These are phyloP conservation scores for Lumnitzera littorea DNA, from an alignment of 345 rosid species.

Conservation along the genomic window DNA sequence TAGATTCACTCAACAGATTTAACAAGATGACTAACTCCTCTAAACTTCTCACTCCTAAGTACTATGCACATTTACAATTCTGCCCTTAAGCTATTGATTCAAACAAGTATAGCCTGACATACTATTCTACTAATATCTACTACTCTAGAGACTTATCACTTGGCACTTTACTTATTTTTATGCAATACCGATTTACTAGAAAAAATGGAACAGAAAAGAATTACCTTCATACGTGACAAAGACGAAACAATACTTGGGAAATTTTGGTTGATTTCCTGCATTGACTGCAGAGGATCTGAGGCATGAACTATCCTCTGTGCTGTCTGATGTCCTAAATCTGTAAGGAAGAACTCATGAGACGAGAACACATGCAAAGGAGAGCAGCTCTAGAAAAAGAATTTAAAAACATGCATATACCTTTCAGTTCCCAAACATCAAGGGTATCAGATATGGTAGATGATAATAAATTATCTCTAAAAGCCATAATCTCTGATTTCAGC, in stretches of 20 bases:
- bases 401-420: constrained; percentile 39
- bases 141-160: too few species aligned
- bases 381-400: constrained; percentile 1
- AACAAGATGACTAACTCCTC: too few species aligned
- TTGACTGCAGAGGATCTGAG: constrained; percentile 87
- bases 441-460: constrained; percentile 90
- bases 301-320: constrained; percentile 95
- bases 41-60: too few species aligned
- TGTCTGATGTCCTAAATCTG: constrained; percentile 99
- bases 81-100: too few species aligned
- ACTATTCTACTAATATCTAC: too few species aligned
- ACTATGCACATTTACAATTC: too few species aligned
- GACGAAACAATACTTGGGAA: constrained; percentile 96
- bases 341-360: constrained; percentile 18
- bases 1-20: too few species aligned
- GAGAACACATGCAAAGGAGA: not conserved
- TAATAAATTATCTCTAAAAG: constrained; percentile 82
- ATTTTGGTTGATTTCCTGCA: constrained; percentile 97
- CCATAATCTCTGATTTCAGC: constrained; percentile 81
- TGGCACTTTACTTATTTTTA: too few species aligned
- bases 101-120: too few species aligned
- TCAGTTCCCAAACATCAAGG: constrained; percentile 97
- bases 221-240: constrained; percentile 95
- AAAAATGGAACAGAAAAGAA: not conserved
- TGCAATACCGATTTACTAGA: too few species aligned